Conservation (phyloP, 495 filamentous ascomycete genomes). For the Penicillium goetzii region DNA sequence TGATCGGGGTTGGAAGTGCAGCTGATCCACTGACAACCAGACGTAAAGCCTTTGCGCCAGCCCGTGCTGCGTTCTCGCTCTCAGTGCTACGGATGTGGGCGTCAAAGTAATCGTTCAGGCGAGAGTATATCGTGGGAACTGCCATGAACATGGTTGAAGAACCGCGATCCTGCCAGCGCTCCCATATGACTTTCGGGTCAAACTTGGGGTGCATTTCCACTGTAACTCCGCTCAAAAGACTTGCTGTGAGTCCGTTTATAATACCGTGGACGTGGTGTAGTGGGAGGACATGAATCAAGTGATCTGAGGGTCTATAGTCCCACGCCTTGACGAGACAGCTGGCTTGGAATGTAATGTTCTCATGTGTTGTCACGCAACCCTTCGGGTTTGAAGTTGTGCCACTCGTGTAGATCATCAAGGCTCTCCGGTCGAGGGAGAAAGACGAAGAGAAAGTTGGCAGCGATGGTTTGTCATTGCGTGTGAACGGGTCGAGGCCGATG, state of each 20-base stretch:
- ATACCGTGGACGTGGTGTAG: constrained; percentile 52
- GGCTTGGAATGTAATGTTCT: constrained; percentile 50
- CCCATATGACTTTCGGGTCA: constrained; percentile 49
- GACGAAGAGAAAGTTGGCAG: constrained; percentile 39
- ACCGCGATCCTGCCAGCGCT: constrained; percentile 42
- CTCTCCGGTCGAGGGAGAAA: constrained; percentile 37
- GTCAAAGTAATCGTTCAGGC: constrained; percentile 51
- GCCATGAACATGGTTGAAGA: constrained; percentile 52
- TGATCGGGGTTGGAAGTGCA: constrained; percentile 49
- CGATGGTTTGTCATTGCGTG: constrained; percentile 24
- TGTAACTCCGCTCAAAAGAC: constrained; percentile 43
- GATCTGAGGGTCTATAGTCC: constrained; percentile 41
- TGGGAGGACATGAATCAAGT: constrained; percentile 50
- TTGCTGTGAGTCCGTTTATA: constrained; percentile 46
- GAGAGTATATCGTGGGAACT: constrained; percentile 52
- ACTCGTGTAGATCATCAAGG: constrained; percentile 53
- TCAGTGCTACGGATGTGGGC: constrained; percentile 45
- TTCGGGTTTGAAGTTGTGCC: constrained; percentile 52
- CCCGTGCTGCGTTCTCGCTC: constrained; percentile 35
- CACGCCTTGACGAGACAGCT: constrained; percentile 43
- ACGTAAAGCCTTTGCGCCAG: constrained; percentile 41
- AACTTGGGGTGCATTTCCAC: constrained; percentile 53
- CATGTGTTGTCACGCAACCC: constrained; percentile 50
- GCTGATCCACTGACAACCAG: constrained; percentile 49
- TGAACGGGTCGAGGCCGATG: constrained; percentile 40